These are phyloP conservation scores for Sporothrix mexicana DNA, from an alignment of 2,329 filamentous ascomycete genomes.

Conservation along the genomic window DNA sequence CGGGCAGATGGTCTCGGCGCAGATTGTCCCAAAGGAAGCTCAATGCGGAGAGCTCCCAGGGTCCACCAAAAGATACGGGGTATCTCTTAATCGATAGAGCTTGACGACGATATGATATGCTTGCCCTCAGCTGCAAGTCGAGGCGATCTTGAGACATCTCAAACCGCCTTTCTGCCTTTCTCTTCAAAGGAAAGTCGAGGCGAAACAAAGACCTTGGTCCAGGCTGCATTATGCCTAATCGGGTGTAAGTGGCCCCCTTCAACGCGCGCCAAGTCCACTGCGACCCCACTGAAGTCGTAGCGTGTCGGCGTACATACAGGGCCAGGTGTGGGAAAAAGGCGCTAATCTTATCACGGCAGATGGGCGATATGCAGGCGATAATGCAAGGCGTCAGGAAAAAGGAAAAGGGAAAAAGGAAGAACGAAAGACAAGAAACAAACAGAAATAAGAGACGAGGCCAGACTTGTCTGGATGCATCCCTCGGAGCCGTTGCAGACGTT, in stretches of 20 bases:
- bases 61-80: not conserved
- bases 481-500: too few species aligned
- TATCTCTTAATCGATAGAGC: conserved; percentile 11
- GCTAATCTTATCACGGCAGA: conserved; percentile 22
- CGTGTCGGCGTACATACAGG: not conserved
- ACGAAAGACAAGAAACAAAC: not conserved
- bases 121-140: not conserved
- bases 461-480: not conserved
- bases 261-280: not conserved
- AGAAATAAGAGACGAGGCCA: not conserved
- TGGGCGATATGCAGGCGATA: not conserved
- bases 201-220: not conserved
- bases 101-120: not conserved
- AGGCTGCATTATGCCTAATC: not conserved
- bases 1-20: not conserved
- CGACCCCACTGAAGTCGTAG: not conserved
- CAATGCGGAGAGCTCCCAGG: not conserved
- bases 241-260: conserved; percentile 8
- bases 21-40: not conserved
- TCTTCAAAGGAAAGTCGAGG: conserved; percentile 24
- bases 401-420: not conserved
- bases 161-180: too few species aligned
- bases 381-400: not conserved
- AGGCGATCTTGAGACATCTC: not conserved
- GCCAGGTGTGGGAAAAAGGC: not conserved